Conservation (phyloP, 768 basidiomycete species). For the Boletus speciosus region DNA sequence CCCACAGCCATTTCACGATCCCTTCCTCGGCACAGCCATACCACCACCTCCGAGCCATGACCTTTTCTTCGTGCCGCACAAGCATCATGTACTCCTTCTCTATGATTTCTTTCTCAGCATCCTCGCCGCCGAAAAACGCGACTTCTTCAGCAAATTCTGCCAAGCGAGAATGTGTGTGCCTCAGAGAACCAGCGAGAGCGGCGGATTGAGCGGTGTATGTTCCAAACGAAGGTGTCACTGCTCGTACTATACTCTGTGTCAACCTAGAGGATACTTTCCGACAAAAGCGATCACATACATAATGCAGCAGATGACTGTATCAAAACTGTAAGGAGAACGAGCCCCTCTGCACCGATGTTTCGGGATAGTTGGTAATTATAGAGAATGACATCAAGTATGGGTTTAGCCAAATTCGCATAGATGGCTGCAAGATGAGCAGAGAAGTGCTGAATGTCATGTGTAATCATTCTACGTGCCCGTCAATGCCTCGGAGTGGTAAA, state of each 20-base stretch:
- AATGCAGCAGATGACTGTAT: slow-evolving; percentile 83
- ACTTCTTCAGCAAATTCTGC: slow-evolving; percentile 88
- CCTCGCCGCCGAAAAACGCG: slow-evolving; percentile 84
- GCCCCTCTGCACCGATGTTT: slow-evolving; percentile 92
- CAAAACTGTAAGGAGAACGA: slow-evolving; percentile 75
- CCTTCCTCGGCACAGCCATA: slow-evolving; percentile 92
- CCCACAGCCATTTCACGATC: slow-evolving; percentile 96
- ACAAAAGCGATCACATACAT: slow-evolving; percentile 46
- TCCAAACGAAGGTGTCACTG: slow-evolving; percentile 88
- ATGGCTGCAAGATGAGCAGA: slow-evolving; percentile 88
- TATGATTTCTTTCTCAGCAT: slow-evolving; percentile 85
- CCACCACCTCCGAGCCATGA: slow-evolving; percentile 80
- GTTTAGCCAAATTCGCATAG: slow-evolving; percentile 92
- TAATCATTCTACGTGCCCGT: slow-evolving; percentile 69
- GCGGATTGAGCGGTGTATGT: slow-evolving; percentile 86
- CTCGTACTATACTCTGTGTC: slow-evolving; percentile 58
- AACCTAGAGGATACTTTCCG: background rate
- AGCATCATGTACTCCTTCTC: slow-evolving; percentile 85
- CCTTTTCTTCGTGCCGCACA: slow-evolving; percentile 80
- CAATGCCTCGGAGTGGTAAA: slow-evolving; percentile 3
- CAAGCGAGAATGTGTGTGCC: slow-evolving; percentile 89
- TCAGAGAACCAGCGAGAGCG: slow-evolving; percentile 81
- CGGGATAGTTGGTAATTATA: slow-evolving; percentile 95
- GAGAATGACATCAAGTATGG: slow-evolving; percentile 84
- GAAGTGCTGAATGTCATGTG: slow-evolving; percentile 93